Conservation (phyloP, 176 grass and related monocot genomes). For the Aegilops umbellulata region DNA sequence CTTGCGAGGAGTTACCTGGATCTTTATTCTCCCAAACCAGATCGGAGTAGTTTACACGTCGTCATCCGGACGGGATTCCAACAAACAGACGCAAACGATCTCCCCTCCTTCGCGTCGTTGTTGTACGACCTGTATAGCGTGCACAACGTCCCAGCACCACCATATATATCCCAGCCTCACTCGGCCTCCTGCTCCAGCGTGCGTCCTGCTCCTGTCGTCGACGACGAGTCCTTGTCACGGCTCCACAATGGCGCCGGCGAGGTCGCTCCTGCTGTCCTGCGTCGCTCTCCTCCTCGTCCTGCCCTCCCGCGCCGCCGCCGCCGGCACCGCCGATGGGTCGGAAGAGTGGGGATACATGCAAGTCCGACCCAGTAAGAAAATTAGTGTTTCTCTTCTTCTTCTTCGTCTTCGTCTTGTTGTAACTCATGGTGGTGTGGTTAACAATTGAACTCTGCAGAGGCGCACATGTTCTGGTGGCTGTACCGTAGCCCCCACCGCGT, state of each 20-base stretch:
- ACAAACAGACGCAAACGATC: not conserved
- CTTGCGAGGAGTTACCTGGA: not conserved
- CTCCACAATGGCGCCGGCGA: not conserved
- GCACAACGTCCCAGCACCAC: not conserved
- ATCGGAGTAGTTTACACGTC: not conserved
- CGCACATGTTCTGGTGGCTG: slow-evolving; percentile 98
- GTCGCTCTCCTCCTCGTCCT: not conserved
- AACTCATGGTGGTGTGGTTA: not conserved
- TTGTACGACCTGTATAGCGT: not conserved
- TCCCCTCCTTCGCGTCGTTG: not conserved
- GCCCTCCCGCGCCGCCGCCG: not conserved
- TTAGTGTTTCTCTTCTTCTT: not conserved
- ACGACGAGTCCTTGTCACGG: not conserved
- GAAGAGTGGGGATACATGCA: slow-evolving; percentile 94
- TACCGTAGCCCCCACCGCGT: slow-evolving; percentile 65
- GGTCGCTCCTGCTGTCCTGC: slow-evolving; percentile 13
- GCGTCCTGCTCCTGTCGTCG: not conserved
- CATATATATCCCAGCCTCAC: not conserved
- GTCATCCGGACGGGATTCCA: not conserved
- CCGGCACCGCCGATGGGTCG: slow-evolving; percentile 56
- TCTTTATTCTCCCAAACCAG: not conserved
- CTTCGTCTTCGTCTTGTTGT: not conserved
- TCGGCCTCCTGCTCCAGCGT: not conserved
- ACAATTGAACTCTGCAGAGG: slow-evolving; percentile 41
- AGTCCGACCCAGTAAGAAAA: slow-evolving; percentile 67